These are phyloP conservation scores for Helichrysum umbraculigerum DNA, from an alignment of 129 eudicot genomes.

Conservation along the genomic window DNA sequence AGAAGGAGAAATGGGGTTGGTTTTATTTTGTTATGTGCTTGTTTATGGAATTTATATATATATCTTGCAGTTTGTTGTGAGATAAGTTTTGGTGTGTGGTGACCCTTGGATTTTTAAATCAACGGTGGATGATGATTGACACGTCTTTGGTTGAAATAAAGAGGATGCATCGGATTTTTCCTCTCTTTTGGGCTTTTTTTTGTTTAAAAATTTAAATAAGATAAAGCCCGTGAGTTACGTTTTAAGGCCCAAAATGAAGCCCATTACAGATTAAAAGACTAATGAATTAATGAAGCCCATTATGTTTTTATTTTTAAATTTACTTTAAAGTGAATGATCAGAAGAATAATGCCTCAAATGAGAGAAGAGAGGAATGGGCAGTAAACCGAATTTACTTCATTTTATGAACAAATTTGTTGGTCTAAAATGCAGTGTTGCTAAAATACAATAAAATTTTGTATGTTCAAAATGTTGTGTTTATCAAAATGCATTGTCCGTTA, in stretches of 20 bases:
- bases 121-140: conserved; percentile 28
- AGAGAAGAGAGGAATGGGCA: no score
- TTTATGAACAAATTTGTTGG: no score
- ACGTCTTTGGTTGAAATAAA: conserved; percentile 19
- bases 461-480: no score
- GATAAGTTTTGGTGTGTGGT: conserved; percentile 37
- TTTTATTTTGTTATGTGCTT: conserved; percentile 6
- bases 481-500: no score
- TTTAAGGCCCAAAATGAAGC: neutral
- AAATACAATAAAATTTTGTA: no score
- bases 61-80: conserved; percentile 11
- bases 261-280: neutral
- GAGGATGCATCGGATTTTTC: neutral
- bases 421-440: no score
- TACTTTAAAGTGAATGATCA: no score
- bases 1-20: conserved; percentile 22
- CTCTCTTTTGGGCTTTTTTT: neutral
- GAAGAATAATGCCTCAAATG: no score
- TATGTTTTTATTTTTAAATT: no score
- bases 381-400: no score
- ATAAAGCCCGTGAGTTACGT: neutral
- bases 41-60: conserved; percentile 22
- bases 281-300: no score
- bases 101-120: conserved; percentile 36
- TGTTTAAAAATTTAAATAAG: neutral